Evolutionary conservation across 345 rosid species (phyloP).

Genomic region (Bruguiera gymnorhiza): DNA sequence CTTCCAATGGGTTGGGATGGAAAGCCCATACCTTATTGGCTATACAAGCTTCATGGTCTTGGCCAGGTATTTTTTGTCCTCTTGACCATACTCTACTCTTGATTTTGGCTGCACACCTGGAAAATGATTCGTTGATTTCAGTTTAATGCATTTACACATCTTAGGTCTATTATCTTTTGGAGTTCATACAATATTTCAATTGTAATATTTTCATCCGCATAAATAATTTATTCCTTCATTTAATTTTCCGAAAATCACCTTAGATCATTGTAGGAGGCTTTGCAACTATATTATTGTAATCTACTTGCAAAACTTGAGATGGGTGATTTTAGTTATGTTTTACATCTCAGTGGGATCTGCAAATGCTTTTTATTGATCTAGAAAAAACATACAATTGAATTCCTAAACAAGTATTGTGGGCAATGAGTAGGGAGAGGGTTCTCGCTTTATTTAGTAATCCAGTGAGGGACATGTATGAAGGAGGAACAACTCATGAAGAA

Average conservation of each 20-base stretch:
- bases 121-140: too few species aligned
- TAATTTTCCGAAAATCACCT: too few species aligned
- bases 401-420: too few species aligned
- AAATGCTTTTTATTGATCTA: too few species aligned
- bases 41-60: constrained; percentile 97
- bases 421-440: too few species aligned
- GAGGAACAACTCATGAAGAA: too few species aligned
- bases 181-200: not conserved
- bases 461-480: too few species aligned
- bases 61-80: constrained; percentile 63
- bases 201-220: not conserved
- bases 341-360: not conserved
- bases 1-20: constrained; percentile 99
- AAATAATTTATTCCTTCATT: not conserved
- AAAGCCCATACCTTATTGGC: constrained; percentile 99
- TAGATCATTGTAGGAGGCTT: not conserved
- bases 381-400: too few species aligned
- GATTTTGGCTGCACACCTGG: too few species aligned
- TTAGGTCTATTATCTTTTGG: not conserved
- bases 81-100: not conserved
- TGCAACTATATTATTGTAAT: not conserved
- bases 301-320: too few species aligned
- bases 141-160: not conserved
- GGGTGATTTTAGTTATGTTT: not conserved
- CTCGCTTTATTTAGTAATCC: too few species aligned